Evolutionary conservation across 345 rosid species (phyloP).

Genomic region (Citrus sinensis): DNA sequence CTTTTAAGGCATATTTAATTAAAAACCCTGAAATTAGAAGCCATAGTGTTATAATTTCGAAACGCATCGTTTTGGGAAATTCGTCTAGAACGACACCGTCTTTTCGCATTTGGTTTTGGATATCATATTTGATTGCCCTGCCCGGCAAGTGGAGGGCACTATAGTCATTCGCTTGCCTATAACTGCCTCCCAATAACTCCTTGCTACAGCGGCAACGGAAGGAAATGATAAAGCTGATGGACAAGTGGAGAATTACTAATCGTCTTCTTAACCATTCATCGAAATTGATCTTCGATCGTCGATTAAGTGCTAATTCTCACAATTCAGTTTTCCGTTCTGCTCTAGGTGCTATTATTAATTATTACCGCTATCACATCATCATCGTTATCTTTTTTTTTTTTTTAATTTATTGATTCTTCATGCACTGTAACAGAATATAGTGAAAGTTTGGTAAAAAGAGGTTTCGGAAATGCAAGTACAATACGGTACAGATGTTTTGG

Average conservation of each 20-base stretch:
- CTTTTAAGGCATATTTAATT: too few relatives aligned
- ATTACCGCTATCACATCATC: not conserved
- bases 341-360: not conserved
- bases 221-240: constrained; percentile 33
- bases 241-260: constrained; percentile 44
- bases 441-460: not conserved
- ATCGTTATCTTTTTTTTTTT: too few relatives aligned
- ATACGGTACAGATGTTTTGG: constrained; percentile 43
- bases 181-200: not conserved
- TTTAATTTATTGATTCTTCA: not conserved
- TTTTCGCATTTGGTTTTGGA: too few relatives aligned
- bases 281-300: constrained; percentile 23
- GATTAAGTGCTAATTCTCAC: constrained; percentile 2
- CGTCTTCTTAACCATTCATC: constrained; percentile 28
- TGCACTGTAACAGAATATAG: not conserved
- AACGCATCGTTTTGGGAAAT: constrained; percentile 32
- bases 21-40: not conserved
- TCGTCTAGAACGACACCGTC: too few relatives aligned
- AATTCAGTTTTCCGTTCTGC: not conserved
- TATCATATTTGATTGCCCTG: not conserved
- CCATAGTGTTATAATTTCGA: not conserved
- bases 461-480: constrained; percentile 13
- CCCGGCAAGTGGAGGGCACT: not conserved
- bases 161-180: constrained; percentile 6
- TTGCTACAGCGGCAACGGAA: not conserved